Conservation (phyloP, 1,284 basidiomycete species). For the Moesziomyces globuligerus region DNA sequence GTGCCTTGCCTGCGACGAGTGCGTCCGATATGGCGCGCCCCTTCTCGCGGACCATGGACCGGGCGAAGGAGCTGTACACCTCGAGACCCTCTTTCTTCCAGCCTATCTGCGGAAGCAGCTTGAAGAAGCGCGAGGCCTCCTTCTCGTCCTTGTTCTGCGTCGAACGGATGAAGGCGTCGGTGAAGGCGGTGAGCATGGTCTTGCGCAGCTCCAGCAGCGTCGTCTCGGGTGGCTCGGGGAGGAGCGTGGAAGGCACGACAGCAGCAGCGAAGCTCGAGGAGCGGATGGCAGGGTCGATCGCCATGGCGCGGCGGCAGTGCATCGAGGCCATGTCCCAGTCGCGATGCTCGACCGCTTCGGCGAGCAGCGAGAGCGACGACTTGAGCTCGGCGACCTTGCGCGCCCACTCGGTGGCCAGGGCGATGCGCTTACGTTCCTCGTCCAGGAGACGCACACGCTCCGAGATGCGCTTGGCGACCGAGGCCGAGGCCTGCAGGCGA, state of each 20-base stretch:
- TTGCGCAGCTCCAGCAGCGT: slow-evolving; percentile 81
- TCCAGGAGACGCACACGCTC: slow-evolving; percentile 86
- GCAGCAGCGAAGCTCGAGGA: slow-evolving; percentile 85
- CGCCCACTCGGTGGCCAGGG: slow-evolving; percentile 84
- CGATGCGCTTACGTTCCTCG: slow-evolving; percentile 86
- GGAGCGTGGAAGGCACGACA: slow-evolving; percentile 87
- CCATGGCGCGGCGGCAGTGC: slow-evolving; percentile 88
- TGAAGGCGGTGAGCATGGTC: slow-evolving; percentile 81
- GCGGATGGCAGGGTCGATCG: slow-evolving; percentile 79
- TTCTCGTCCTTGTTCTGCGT: slow-evolving; percentile 75
- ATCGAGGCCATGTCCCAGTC: slow-evolving; percentile 96
- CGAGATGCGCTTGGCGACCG: slow-evolving; percentile 88
- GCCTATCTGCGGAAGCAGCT: slow-evolving; percentile 92
- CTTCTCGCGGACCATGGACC: slow-evolving; percentile 77
- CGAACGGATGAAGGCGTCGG: slow-evolving; percentile 81
- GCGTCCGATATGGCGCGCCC: slow-evolving; percentile 44
- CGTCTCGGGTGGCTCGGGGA: slow-evolving; percentile 84
- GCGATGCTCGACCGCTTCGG: slow-evolving; percentile 79
- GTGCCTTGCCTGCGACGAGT: slow-evolving; percentile 40
- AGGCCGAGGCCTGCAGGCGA: slow-evolving; percentile 77
- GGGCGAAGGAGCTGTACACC: slow-evolving; percentile 91
- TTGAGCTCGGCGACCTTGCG: slow-evolving; percentile 89
- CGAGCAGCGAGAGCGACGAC: slow-evolving; percentile 82
- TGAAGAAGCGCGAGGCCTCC: slow-evolving; percentile 92
- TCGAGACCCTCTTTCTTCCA: slow-evolving; percentile 84